Base-by-base conservation (phyloP, 805 yeast species). In the Scheffersomyces spartinae region DNA sequence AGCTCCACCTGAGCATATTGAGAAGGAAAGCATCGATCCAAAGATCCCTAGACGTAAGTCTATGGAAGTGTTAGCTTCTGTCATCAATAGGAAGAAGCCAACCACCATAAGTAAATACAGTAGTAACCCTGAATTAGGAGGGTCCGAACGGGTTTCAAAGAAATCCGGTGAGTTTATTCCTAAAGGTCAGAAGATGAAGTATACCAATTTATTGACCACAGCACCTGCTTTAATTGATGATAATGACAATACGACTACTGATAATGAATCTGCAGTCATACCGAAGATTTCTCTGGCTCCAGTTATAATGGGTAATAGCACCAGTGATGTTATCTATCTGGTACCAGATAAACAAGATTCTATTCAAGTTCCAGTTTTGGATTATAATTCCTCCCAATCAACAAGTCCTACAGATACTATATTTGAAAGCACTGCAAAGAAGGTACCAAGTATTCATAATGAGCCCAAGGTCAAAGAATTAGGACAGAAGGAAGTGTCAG, bases 361-460 rank as follows among this genome's bases (percentile, higher is more conserved):
- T 18, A 23, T 14, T 23, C 16, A 9, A 23, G 16, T 5, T 11
- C 17, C 8, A 21, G 24, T 8, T 24, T 24, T 13, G 18, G 13
- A 24, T 24, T 24, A 7, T 40, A 31, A 53, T 32, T 28, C 49
- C 59, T 10, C 47, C 52, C 4, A 46, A 46, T 13, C 59, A 53
- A n/a, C n/a, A n/a, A n/a, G n/a, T n/a, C n/a, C n/a, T n/a, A n/a
- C n/a, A n/a, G n/a, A n/a, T n/a, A n/a, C n/a, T n/a, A n/a, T n/a
- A n/a, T n/a, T n/a, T n/a, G n/a, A n/a, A n/a, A n/a, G n/a, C n/a
- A n/a, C n/a, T n/a, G n/a, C n/a, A n/a, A n/a, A n/a, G n/a, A n/a
- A n/a, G n/a, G n/a, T n/a, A n/a, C n/a, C n/a, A n/a, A n/a, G n/a
- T n/a, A n/a, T n/a, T n/a, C n/a, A n/a, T n/a, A n/a, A n/a, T n/a